A percentile compares a stretch with the other conserved stretches of the same genome.
Conservation (phyloP, 2,329 filamentous ascomycete species). For the Alternaria solani region DNA sequence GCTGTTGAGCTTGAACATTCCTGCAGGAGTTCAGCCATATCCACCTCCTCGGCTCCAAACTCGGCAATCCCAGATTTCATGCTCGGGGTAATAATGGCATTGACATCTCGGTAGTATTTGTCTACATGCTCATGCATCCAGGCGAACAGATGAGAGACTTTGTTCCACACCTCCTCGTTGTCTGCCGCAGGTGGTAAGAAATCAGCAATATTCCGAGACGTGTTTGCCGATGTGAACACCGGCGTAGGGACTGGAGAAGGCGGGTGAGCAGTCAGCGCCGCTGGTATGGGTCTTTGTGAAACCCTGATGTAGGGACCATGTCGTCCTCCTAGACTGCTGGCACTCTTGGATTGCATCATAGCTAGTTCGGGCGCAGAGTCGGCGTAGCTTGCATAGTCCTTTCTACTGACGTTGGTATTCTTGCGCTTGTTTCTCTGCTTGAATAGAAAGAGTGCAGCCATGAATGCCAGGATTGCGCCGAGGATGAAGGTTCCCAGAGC, state of each 20-base stretch:
- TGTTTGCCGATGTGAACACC: conserved; percentile 7
- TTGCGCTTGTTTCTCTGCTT: conserved; percentile 30
- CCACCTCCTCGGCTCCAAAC: conserved; percentile 33
- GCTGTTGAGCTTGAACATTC: conserved; percentile 34
- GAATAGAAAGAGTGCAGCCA: conserved; percentile 41
- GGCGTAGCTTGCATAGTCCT: conserved; percentile 23
- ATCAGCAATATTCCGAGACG: conserved; percentile 24
- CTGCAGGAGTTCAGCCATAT: conserved; percentile 39
- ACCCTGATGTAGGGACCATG: conserved; percentile 40
- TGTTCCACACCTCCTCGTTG: conserved; percentile 30
- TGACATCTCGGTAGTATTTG: conserved; percentile 45
- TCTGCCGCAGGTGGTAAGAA: conserved; percentile 37
- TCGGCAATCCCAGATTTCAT: conserved; percentile 40
- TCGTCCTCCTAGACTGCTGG: conserved; percentile 16
- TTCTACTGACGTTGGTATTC: conserved; percentile 8
- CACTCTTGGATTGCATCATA: conserved; percentile 33
- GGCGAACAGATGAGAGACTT: conserved; percentile 35
- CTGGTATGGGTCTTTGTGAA: conserved; percentile 31
- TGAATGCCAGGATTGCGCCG: conserved; percentile 41
- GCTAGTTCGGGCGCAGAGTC: conserved; percentile 37
- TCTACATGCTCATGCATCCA: conserved; percentile 42
- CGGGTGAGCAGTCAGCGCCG: background rate
- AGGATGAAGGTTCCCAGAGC: conserved; percentile 34
- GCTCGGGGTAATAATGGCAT: conserved; percentile 44
- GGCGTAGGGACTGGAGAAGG: conserved; percentile 8